Base-by-base conservation (phyloP, 176 grass and related monocot genomes). In the Avena sativa region DNA sequence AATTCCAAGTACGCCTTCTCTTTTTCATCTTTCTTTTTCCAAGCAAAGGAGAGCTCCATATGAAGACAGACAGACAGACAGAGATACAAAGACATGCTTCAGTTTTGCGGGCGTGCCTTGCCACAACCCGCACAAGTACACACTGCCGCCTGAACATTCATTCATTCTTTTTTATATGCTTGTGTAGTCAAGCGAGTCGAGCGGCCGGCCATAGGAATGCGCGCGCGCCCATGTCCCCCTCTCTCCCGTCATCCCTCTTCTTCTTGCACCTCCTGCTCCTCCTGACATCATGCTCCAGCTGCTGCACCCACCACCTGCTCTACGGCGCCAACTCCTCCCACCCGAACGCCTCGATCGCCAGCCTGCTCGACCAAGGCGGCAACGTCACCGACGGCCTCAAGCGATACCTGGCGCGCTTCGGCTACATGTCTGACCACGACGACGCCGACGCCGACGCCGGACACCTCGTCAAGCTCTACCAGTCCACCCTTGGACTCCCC, bases 391-490 rank as follows among this genome's bases (percentile, higher is more conserved):
- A 30, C 59, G 50, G 74, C 49, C 78, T 80, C 21, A 64, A 17
- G 78, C 36, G 78, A 21, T 80, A 80, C 78, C 78, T 80, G 21
- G 78, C 78, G 59, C 78, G 78, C 13, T 80, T 80, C 43, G 78
- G 78, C 59, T 80, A 65, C 59, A 13, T 9, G 14, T 76, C 74
- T 17, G 49, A 52, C 12, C n/a, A 21, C 3, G 12, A 25, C 49
- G 74, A 34, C 49, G 72, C 5, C 72, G 74, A 15, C 74, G 72
- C 10, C 7, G 74, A 15, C 74, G 73, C 10, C 7, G 23, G 15
- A 6, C 25, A 55, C 59, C 40, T 80, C 40, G 49, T 76, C 23
- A 10, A 30, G 15, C 74, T 76, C 13, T 76, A 76, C 74, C 74
- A 76, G 26, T 76, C 49, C 74, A 76, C 50, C 26, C 74, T 76